These are phyloP conservation scores for Lichenothelia convexa DNA, from an alignment of 495 filamentous ascomycete species.

Conservation along the genomic window DNA sequence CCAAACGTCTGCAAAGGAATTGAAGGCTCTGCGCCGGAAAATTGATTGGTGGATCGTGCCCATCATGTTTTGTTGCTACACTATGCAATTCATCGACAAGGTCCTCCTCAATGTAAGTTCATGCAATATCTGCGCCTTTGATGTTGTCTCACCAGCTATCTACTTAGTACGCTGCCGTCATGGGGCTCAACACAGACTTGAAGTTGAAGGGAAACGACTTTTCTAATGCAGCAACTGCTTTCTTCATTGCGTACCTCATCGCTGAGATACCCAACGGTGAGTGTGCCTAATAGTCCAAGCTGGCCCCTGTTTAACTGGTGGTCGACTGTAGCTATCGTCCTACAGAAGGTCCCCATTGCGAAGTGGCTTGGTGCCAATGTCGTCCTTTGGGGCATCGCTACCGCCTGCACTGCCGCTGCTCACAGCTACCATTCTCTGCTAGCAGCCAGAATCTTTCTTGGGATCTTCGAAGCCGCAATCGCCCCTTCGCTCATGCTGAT, in stretches of 20 bases:
- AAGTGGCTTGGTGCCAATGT: constrained; percentile 14
- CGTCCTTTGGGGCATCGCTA: constrained; percentile 30
- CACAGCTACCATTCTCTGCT: constrained; percentile 29
- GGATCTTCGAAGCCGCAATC: constrained; percentile 46
- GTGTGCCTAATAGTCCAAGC: background rate
- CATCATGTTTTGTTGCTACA: constrained; percentile 15
- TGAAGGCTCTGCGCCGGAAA: constrained; percentile 7
- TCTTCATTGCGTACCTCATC: constrained; percentile 37
- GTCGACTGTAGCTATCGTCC: constrained; percentile 11
- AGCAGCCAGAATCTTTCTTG: constrained; percentile 37
- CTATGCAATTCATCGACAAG: constrained; percentile 14
- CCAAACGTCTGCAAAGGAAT: background rate
- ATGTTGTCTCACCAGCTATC: background rate
- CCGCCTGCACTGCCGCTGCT: constrained; percentile 35
- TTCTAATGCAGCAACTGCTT: constrained; percentile 33
- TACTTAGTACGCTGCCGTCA: constrained; percentile 36
- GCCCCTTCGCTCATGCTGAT: constrained; percentile 39
- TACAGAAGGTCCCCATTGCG: constrained; percentile 10
- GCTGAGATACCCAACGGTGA: constrained; percentile 36
- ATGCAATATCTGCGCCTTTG: background rate
- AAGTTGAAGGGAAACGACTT: constrained; percentile 34
- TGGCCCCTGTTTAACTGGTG: background rate
- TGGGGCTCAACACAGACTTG: constrained; percentile 34
- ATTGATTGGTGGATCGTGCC: constrained; percentile 15
- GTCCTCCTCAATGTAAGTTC: constrained; percentile 5